These are phyloP conservation scores for Nothopassalora personata DNA, from an alignment of 2,329 filamentous ascomycete species.

Conservation along the genomic window DNA sequence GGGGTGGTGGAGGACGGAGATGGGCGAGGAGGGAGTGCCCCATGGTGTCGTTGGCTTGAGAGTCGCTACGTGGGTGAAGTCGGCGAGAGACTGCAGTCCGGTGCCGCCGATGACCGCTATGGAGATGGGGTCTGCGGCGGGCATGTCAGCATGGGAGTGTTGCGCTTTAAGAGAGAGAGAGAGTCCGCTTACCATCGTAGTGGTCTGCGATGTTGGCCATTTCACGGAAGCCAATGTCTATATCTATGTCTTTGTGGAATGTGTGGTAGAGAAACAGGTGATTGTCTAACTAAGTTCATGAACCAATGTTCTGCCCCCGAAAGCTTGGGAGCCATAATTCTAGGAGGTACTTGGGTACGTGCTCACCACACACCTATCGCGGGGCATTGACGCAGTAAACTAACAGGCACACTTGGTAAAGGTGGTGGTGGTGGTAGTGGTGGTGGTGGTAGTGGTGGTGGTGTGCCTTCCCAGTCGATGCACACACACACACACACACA, in stretches of 20 bases:
- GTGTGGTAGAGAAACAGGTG: not conserved
- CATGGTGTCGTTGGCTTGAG: slow-evolving; percentile 78
- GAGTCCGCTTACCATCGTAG: slow-evolving; percentile 26
- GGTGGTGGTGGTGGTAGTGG: no score
- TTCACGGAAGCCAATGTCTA: slow-evolving; percentile 33
- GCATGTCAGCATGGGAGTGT: not conserved
- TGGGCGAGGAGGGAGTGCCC: slow-evolving; percentile 71
- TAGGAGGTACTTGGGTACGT: no score
- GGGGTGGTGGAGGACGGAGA: slow-evolving; percentile 83
- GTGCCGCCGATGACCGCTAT: slow-evolving; percentile 64
- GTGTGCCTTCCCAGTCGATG: no score
- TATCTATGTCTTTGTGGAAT: slow-evolving; percentile 19
- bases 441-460: no score
- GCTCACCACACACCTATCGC: no score
- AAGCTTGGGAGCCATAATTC: not conserved
- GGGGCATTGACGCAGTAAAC: no score
- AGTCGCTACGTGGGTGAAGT: slow-evolving; percentile 77
- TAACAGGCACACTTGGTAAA: no score
- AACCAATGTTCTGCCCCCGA: not conserved
- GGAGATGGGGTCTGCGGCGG: slow-evolving; percentile 41
- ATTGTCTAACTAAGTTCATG: not conserved
- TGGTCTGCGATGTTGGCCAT: slow-evolving; percentile 33
- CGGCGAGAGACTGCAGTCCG: slow-evolving; percentile 78
- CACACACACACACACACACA: no score
- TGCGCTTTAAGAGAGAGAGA: not conserved